Evolutionary conservation across 2,329 filamentous ascomycete genomes (phyloP).

Genomic region (Colletotrichum caudatum): DNA sequence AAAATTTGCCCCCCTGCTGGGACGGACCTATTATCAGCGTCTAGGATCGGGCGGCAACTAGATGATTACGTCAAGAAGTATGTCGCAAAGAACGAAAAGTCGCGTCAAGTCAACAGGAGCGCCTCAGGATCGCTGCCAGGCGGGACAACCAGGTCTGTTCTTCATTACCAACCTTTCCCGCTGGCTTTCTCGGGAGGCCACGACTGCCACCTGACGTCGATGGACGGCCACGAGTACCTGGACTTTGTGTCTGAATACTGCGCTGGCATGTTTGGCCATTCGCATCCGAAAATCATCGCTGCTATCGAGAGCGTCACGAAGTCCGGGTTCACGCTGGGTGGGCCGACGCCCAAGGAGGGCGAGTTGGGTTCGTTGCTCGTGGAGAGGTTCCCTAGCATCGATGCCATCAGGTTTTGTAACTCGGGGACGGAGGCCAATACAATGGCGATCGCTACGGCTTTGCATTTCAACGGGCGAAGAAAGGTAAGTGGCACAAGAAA

Average conservation of each 20-base stretch:
- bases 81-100: slow-evolving; percentile 51
- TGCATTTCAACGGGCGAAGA: slow-evolving; percentile 57
- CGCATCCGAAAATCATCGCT: slow-evolving; percentile 63
- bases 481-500: slow-evolving; percentile 50
- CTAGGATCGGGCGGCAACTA: slow-evolving; percentile 8
- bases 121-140: slow-evolving; percentile 55
- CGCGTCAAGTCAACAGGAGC: slow-evolving; percentile 54
- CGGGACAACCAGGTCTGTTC: slow-evolving; percentile 60
- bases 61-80: slow-evolving; percentile 15
- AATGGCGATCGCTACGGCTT: slow-evolving; percentile 67
- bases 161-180: slow-evolving; percentile 59
- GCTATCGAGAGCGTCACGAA: slow-evolving; percentile 61
- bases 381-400: slow-evolving; percentile 63
- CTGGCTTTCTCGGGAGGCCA: slow-evolving; percentile 54
- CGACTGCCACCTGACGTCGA: slow-evolving; percentile 53
- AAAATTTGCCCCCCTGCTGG: neutral
- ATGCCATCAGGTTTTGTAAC: slow-evolving; percentile 71
- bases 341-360: slow-evolving; percentile 63
- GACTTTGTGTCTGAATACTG: slow-evolving; percentile 74
- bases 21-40: neutral
- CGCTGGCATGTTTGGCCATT: slow-evolving; percentile 76
- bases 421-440: slow-evolving; percentile 75
- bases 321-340: slow-evolving; percentile 67
- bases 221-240: slow-evolving; percentile 61
- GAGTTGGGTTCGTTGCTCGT: slow-evolving; percentile 65